Evolutionary conservation across 306 rosid species (phyloP).

Genomic region (Cercis canadensis): DNA sequence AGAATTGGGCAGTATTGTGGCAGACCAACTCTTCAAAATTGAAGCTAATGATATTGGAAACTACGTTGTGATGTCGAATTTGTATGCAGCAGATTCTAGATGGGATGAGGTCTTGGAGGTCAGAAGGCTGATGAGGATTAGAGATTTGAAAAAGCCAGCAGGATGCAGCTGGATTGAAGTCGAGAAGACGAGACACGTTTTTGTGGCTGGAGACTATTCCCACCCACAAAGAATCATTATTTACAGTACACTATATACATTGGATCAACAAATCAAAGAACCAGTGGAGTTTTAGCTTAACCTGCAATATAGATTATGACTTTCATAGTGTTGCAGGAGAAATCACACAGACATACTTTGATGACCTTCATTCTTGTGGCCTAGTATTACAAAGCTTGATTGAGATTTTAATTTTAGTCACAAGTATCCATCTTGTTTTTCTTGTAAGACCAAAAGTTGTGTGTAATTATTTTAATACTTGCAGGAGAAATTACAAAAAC

Average conservation of each 20-base stretch:
- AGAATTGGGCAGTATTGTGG: constrained; percentile 70
- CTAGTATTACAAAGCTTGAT: background rate
- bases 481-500: background rate
- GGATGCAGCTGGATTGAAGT: constrained; percentile 98
- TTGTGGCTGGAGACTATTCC: constrained; percentile 77
- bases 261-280: constrained; percentile 56
- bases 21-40: constrained; percentile 62
- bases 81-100: constrained; percentile 77
- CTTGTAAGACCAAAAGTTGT: background rate
- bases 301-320: background rate
- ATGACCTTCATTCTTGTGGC: background rate
- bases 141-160: constrained; percentile 77
- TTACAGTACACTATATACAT: constrained; percentile 47
- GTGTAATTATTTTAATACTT: background rate
- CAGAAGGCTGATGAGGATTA: constrained; percentile 67
- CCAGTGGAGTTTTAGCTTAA: too few relatives aligned
- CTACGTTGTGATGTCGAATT: constrained; percentile 79
- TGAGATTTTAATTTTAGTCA: background rate
- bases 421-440: background rate
- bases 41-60: constrained; percentile 74
- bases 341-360: constrained; percentile 9
- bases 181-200: constrained; percentile 61
- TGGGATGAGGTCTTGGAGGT: constrained; percentile 83
- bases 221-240: constrained; percentile 77
- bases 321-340: constrained; percentile 26